A percentile compares a stretch with the other conserved stretches of the same genome.
phyloP scores from a whole-genome alignment of 2,329 filamentous ascomycete species.

The Fusarium anthophilum region DNA sequence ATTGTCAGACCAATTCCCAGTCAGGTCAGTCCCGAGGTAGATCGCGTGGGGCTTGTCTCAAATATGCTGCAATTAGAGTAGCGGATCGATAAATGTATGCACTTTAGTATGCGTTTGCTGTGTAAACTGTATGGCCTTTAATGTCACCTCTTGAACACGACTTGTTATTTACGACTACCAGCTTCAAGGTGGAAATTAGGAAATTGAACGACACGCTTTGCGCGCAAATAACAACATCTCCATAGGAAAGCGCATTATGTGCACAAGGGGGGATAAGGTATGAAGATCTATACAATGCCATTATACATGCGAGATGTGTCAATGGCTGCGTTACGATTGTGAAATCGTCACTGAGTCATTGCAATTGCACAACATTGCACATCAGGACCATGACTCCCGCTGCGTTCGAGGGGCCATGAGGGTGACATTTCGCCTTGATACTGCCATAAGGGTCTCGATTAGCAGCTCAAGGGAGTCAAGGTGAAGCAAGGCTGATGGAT shows the following conservation, averaged over 20 bases:
- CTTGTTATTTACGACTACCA: conserved; percentile 7
- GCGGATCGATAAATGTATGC: conserved; percentile 22
- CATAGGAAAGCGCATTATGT: neutral
- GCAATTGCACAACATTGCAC: conserved; percentile 4
- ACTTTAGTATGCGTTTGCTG: conserved; percentile 2
- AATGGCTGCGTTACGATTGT: conserved; percentile 3
- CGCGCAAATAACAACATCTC: conserved; percentile 24
- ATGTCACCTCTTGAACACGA: conserved; percentile 1
- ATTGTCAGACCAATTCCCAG: conserved; percentile 30
- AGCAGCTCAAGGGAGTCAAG: neutral
- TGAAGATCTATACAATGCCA: conserved; percentile 20
- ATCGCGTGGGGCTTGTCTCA: conserved; percentile 30
- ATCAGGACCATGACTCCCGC: neutral
- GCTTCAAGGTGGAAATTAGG: conserved; percentile 10
- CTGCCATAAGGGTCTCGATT: conserved; percentile 1
- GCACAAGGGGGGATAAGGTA: conserved; percentile 5
- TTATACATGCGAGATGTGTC: conserved; percentile 1
- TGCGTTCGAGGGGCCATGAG: conserved; percentile 5
- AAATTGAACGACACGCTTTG: conserved; percentile 30
- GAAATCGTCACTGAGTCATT: conserved; percentile 17
- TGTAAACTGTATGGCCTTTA: conserved; percentile 7
- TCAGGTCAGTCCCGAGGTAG: conserved; percentile 23
- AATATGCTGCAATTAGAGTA: conserved; percentile 14
- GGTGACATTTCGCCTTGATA: conserved; percentile 7
- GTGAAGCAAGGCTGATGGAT: conserved; percentile 14